phyloP scores from a whole-genome alignment of 2,329 filamentous ascomycete species.

The Aspergillus sp. region DNA sequence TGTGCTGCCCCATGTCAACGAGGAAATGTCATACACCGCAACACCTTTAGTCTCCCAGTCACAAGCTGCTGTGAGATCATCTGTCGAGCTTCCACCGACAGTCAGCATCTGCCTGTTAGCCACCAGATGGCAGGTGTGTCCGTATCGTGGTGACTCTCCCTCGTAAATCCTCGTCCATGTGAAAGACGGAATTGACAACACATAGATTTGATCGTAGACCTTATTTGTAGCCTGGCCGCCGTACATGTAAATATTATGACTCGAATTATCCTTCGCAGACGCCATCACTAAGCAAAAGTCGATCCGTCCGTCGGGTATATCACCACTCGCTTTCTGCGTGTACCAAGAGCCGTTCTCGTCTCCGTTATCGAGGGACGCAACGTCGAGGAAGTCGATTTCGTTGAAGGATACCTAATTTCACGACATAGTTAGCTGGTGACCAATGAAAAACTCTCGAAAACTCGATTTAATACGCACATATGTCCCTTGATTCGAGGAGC shows the following conservation, averaged over 20 bases:
- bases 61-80: too few relatives aligned
- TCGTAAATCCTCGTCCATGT: conserved; percentile 39
- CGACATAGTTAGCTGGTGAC: background rate
- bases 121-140: conserved; percentile 14
- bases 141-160: conserved; percentile 16
- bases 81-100: conserved; percentile 22
- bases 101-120: conserved; percentile 35
- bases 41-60: too few relatives aligned
- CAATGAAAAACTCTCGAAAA: background rate
- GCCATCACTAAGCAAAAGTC: conserved; percentile 40
- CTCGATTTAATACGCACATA: conserved; percentile 17
- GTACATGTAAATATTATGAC: conserved; percentile 48
- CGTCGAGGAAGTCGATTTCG: conserved; percentile 38
- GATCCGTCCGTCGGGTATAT: conserved; percentile 29
- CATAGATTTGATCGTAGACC: conserved; percentile 40
- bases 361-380: conserved; percentile 25
- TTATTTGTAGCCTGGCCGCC: conserved; percentile 40
- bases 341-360: conserved; percentile 33
- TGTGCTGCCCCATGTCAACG: too few relatives aligned
- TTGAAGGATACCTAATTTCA: conserved; percentile 24
- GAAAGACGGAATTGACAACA: conserved; percentile 44
- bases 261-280: conserved; percentile 31
- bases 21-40: too few relatives aligned
- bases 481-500: conserved; percentile 13
- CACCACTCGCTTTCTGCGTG: conserved; percentile 37